A percentile compares a stretch with the other conserved stretches of the same genome.
These are phyloP conservation scores for Blastocystis sp. DNA, from an alignment of 352 stramenopile genomes.

Conservation along the genomic window DNA sequence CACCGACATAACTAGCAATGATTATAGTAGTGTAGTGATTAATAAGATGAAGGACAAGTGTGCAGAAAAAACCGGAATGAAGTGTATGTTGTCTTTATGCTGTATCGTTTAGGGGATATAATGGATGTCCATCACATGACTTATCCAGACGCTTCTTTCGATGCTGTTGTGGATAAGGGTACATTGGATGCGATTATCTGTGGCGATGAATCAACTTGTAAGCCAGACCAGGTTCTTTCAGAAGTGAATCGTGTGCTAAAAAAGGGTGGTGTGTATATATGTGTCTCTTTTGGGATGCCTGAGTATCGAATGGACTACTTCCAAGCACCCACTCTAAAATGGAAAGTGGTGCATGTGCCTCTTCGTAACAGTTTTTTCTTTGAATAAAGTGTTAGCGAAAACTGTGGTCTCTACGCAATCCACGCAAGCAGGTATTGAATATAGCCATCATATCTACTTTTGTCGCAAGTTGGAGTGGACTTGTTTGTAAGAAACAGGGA, in stretches of 20 bases:
- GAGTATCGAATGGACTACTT: slow-evolving; percentile 59
- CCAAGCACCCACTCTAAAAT: neutral
- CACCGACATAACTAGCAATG: slow-evolving; percentile 25
- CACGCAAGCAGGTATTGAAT: slow-evolving; percentile 1
- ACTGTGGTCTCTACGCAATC: neutral
- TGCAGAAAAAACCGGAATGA: slow-evolving; percentile 22
- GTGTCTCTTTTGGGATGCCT: slow-evolving; percentile 53
- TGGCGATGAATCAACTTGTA: slow-evolving; percentile 1
- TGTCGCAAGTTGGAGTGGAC: slow-evolving; percentile 38
- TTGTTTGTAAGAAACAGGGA: slow-evolving; percentile 19
- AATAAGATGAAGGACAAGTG: slow-evolving; percentile 57
- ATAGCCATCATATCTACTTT: slow-evolving; percentile 49
- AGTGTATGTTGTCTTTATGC: neutral
- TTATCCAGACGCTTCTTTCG: slow-evolving; percentile 42
- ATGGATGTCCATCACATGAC: slow-evolving; percentile 55
- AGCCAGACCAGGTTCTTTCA: neutral
- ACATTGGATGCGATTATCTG: slow-evolving; percentile 59
- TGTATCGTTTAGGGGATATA: slow-evolving; percentile 48
- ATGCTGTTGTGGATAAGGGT: slow-evolving; percentile 51
- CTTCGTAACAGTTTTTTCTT: neutral
- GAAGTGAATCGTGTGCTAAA: slow-evolving; percentile 52
- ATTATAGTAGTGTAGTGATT: slow-evolving; percentile 43
- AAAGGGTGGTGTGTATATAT: slow-evolving; percentile 13
- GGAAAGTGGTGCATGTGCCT: neutral
- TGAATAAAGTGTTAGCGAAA: neutral